Base-by-base conservation (phyloP, 768 basidiomycete species). In the Dacryopinax primogenitus region DNA sequence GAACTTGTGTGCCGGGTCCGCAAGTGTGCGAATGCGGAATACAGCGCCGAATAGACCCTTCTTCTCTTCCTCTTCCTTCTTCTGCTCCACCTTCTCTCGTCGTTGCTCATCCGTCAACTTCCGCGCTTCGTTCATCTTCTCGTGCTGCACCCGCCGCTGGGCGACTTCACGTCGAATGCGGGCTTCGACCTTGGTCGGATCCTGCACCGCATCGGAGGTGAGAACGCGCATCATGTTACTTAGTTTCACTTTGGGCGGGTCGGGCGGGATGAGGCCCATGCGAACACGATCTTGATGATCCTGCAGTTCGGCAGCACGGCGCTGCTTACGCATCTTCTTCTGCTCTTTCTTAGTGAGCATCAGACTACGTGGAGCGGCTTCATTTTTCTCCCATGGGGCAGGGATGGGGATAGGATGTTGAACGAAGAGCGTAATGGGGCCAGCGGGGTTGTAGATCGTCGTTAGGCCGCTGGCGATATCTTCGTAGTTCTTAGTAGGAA, bases 341-440 rank as follows among this genome's bases (percentile, higher is more conserved):
- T 88, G 87, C 71, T 96, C 93, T 86, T 90, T 98, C 77, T 87
- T 89, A 2, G 95, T 99, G 67, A 99, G 75, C 83, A 90, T 96
- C 69, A 97, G 76, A 1, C 92, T 88, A 72, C 94, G 91, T 64
- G 89, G 73, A n/a, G 79, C 80, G 3, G 81, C 79, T 72, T 87
- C 85, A 72, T 84, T 86, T 78, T 92, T 92, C 68, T 95, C 93
- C 21, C 83, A 84, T 12, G 91, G 91, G 1, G 88, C 89, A 58
- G 92, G 92, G 65, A 99, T 93, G 11, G 91, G 91, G 67, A 99
- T 97, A 13, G 96, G 96, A 73, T 98, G 95, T 73, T 98, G 96
- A 62, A 98, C 84, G 71, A 94, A 93, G 37, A 90, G 81, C 18
- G 88, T 90, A 66, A 98, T 87, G 0, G 90, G 88, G 2, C 89